Percentiles rank a stretch among this genome's conserved stretches.
Evolutionary conservation across 2,329 filamentous ascomycete genomes (phyloP).

Genomic region (Colletotrichum sp.): DNA sequence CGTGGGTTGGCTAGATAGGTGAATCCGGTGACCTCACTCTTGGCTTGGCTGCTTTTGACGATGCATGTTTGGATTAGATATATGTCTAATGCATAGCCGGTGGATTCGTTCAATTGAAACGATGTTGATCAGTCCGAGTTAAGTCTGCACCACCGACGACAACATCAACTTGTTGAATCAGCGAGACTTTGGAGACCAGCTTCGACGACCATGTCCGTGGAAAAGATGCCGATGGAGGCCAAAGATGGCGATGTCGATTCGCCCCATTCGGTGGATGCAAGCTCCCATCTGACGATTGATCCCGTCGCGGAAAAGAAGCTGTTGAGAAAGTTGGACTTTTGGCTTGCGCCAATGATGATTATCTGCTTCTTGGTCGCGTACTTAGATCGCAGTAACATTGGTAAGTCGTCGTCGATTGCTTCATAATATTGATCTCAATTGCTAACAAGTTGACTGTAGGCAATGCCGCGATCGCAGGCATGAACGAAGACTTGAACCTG

Average conservation of each 20-base stretch:
- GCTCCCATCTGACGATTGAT: background rate
- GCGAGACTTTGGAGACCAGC: background rate
- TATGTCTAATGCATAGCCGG: background rate
- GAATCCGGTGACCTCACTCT: conserved; percentile 12
- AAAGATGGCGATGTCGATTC: conserved; percentile 6
- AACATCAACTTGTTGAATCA: background rate
- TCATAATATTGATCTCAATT: fast-evolving
- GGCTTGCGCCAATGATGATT: conserved; percentile 21
- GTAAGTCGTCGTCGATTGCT: background rate
- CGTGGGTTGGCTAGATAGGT: background rate
- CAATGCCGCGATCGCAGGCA: conserved; percentile 37
- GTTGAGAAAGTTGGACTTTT: conserved; percentile 28
- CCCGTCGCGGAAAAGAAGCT: conserved; percentile 17
- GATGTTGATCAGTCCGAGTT: background rate
- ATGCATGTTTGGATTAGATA: conserved; percentile 2
- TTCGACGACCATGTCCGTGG: background rate
- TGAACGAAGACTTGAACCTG: conserved; percentile 36
- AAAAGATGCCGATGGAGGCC: conserved; percentile 6
- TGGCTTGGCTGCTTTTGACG: background rate
- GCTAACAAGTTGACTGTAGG: conserved; percentile 12
- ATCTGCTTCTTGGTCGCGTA: conserved; percentile 35
- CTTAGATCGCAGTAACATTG: conserved; percentile 32
- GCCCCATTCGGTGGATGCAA: background rate
- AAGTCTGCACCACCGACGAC: background rate
- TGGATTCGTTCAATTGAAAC: background rate